Evolutionary conservation across 2,329 filamentous ascomycete species (phyloP).

Genomic region (Cryphonectria carpinicola): DNA sequence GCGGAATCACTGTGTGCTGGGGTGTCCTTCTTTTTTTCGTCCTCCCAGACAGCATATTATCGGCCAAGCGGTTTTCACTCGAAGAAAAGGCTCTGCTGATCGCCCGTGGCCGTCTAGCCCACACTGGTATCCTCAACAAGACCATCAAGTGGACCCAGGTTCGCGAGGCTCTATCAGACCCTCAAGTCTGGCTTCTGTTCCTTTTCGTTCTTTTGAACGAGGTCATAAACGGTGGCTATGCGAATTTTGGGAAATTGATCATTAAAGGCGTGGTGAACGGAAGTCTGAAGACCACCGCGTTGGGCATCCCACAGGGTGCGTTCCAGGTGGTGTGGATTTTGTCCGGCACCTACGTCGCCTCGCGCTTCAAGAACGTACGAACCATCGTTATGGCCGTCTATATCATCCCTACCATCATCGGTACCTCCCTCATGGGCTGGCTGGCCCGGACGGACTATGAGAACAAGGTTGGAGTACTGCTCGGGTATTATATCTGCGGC

Average conservation of each 20-base stretch:
- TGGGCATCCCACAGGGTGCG: constrained; percentile 58
- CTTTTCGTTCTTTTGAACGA: constrained; percentile 56
- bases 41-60: constrained; percentile 48
- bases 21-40: constrained; percentile 43
- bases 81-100: constrained; percentile 50
- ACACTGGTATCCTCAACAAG: constrained; percentile 51
- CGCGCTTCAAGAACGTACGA: constrained; percentile 52
- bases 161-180: constrained; percentile 48
- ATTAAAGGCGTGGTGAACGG: constrained; percentile 53
- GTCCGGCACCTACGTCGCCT: constrained; percentile 55
- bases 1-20: constrained; percentile 48
- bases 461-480: constrained; percentile 51
- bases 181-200: constrained; percentile 50
- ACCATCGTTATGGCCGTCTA: constrained; percentile 58
- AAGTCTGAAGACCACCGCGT: constrained; percentile 51
- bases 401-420: constrained; percentile 55
- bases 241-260: constrained; percentile 60
- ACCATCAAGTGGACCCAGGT: constrained; percentile 53
- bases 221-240: constrained; percentile 55
- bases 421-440: constrained; percentile 54
- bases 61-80: constrained; percentile 44
- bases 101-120: constrained; percentile 41
- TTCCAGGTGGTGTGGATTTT: constrained; percentile 60
- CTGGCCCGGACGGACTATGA: constrained; percentile 38
- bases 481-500: constrained; percentile 55